These are phyloP conservation scores for Agaricus blazei DNA, from an alignment of 768 basidiomycete species.

Conservation along the genomic window DNA sequence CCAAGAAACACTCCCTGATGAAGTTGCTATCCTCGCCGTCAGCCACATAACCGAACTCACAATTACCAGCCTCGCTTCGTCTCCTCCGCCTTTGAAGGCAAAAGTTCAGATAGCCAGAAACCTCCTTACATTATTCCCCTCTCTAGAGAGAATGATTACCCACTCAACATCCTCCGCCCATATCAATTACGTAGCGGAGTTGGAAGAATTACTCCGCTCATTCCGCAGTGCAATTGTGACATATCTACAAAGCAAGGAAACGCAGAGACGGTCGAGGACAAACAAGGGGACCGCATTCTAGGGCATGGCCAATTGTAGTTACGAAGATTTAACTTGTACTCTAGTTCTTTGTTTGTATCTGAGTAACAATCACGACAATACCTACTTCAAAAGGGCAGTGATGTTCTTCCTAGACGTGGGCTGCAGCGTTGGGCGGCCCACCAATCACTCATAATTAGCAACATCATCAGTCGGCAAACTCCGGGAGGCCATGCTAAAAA, in stretches of 20 bases:
- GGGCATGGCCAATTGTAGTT: too few relatives aligned
- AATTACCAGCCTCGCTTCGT: neutral
- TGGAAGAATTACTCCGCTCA: neutral
- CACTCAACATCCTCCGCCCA: neutral
- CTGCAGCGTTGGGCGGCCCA: too few relatives aligned
- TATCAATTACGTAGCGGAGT: neutral
- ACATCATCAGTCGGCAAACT: too few relatives aligned
- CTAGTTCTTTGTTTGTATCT: too few relatives aligned
- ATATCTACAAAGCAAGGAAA: neutral
- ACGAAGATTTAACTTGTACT: too few relatives aligned
- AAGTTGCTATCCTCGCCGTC: neutral
- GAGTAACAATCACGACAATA: too few relatives aligned
- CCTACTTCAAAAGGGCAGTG: too few relatives aligned
- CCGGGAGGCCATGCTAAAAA: too few relatives aligned
- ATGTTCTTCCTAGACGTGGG: too few relatives aligned
- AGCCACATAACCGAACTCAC: slow-evolving; percentile 1
- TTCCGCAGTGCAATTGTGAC: neutral
- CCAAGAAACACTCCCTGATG: neutral
- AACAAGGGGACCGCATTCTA: neutral
- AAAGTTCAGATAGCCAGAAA: slow-evolving; percentile 2
- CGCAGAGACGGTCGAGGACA: neutral
- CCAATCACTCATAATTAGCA: too few relatives aligned
- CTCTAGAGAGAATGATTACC: neutral
- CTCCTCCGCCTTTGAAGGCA: neutral
- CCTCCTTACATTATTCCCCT: slow-evolving; percentile 1